Conservation (phyloP, 805 yeast genomes). For the Lipomyces anomalus region DNA sequence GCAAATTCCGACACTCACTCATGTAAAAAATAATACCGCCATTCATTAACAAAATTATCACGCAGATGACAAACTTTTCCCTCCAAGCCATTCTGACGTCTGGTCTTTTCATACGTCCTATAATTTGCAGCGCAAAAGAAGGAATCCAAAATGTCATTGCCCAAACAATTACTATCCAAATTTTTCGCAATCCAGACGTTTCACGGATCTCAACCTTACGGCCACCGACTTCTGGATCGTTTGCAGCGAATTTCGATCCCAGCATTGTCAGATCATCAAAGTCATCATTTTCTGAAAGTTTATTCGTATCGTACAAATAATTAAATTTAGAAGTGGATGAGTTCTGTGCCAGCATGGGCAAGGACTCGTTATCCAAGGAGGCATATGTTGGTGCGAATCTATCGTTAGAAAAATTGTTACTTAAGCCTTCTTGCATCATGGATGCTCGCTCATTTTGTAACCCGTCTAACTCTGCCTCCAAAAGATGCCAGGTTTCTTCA, state of each 20-base stretch:
- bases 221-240: conserved; percentile 33
- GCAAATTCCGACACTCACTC: conserved; percentile 24
- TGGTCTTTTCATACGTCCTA: conserved; percentile 37
- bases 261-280: conserved; percentile 20
- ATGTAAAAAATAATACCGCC: conserved; percentile 39
- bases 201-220: conserved; percentile 31
- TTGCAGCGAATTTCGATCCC: conserved; percentile 22
- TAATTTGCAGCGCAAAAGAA: conserved; percentile 31
- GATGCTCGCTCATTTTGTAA: no score
- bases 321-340: no score
- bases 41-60: conserved; percentile 34
- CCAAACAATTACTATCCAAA: conserved; percentile 40
- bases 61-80: conserved; percentile 37
- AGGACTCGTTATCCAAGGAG: no score
- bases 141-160: conserved; percentile 40
- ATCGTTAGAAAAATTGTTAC: neutral
- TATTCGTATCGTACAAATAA: neutral
- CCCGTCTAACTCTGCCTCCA: conserved; percentile 30
- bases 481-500: conserved; percentile 36
- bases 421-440: no score
- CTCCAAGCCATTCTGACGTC: conserved; percentile 43
- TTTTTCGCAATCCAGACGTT: conserved; percentile 31
- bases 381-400: no score
- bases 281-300: neutral
- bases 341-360: no score